Base-by-base conservation (phyloP, 805 yeast species). In the Ogataea paradorogensis region DNA sequence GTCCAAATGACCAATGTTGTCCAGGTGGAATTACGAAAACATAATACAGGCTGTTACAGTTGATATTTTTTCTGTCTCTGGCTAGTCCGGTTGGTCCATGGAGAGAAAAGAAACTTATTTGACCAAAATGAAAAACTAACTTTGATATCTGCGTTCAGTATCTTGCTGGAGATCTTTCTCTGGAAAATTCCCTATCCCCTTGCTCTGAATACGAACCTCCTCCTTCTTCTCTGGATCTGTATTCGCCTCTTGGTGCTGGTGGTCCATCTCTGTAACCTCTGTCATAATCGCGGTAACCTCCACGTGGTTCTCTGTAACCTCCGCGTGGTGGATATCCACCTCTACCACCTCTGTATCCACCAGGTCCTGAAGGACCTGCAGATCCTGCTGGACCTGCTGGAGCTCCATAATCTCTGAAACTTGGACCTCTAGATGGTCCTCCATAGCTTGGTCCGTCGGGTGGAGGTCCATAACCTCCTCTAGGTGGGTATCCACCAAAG, bases 131-230 rank as follows among this genome's bases (percentile, higher is more conserved):
- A 38, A 38, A 27, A 27, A 38, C 27, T 31, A 25, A 30, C 16
- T 18, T 24, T 22, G 30, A 23, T 15, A 25, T 15, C 27, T 23
- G 36, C 23, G 26, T 37, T 42, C 39, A 78, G 63, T 78, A 81
- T 69, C 87, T 80, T 49, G 83, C 74, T 66, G 89, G 88, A 45
- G 89, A 81, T 76, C 88, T 81, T 62, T 80, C 84, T 61, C 84
- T 74, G 52, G 74, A 76, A 61, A 71, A 70, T 35, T 73, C 80
- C 52, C 74, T 69, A 43, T 79, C 69, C 22, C 57, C 59, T 49
- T 53, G 52, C 42, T 60, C 59, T 8, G 56, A 44, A 30, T 47
- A 58, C 13, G 63, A 37, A n/a, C 38, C 64, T 30, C 38, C 64
- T 30, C 66, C 70, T 56, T 63, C 69, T 32, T 70, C 71, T 31